Conservation (phyloP, 2,329 filamentous ascomycete genomes). For the Aspergillus flavus region DNA sequence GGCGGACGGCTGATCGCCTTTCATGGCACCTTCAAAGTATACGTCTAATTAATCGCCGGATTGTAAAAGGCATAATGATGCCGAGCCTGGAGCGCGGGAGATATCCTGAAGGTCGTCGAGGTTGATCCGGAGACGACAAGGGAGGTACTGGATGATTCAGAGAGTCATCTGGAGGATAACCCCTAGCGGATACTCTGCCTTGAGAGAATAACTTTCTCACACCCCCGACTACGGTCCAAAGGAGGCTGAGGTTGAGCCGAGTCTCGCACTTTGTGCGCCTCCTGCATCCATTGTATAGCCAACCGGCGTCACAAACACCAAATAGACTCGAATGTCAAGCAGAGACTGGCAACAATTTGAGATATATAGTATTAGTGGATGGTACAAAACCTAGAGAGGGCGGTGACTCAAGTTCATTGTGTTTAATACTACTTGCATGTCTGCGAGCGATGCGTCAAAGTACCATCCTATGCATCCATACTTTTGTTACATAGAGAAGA, state of each 20-base stretch:
- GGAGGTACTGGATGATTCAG: neutral
- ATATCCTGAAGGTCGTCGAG: too few species aligned
- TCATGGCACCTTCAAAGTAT: neutral
- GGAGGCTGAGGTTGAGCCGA: neutral
- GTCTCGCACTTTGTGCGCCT: too few species aligned
- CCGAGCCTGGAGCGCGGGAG: neutral
- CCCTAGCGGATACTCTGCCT: neutral
- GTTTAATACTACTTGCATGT: neutral
- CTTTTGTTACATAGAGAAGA: too few species aligned
- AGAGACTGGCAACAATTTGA: neutral
- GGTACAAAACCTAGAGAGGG: neutral
- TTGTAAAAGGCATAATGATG: neutral
- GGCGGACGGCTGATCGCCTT: neutral
- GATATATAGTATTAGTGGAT: neutral
- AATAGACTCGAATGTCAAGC: neutral
- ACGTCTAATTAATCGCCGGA: neutral
- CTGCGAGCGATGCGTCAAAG: too few species aligned
- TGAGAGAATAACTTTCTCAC: neutral
- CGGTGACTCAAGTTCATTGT: neutral
- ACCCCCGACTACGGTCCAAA: neutral
- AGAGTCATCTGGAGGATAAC: neutral
- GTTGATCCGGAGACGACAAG: fast-evolving
- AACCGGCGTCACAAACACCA: neutral
- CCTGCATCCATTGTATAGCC: neutral
- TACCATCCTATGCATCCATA: too few species aligned